Percentiles rank a stretch among this genome's conserved stretches.
phyloP scores from a whole-genome alignment of 2,329 filamentous ascomycete genomes.

The Neofusicoccum sp. region DNA sequence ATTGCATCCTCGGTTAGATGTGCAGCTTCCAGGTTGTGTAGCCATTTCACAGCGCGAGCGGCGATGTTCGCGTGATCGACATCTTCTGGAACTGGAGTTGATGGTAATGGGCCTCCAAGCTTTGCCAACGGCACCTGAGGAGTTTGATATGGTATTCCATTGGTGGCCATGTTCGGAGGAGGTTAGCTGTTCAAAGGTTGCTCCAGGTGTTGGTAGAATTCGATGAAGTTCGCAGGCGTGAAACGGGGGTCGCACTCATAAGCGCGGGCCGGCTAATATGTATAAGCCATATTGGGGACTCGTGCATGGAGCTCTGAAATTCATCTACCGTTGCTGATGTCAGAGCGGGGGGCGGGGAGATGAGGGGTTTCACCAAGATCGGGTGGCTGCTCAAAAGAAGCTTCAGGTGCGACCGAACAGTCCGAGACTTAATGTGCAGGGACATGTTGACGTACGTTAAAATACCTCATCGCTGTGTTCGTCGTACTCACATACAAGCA shows the following conservation, averaged over 20 bases:
- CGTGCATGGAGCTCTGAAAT: no score
- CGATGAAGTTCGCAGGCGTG: no score
- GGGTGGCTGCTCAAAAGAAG: no score
- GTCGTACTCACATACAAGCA: no score
- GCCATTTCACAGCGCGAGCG: conserved; percentile 16
- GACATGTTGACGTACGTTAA: neutral
- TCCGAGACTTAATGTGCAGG: neutral
- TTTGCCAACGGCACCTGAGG: neutral
- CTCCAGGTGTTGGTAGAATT: no score
- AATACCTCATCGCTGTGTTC: neutral
- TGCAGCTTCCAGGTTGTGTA: conserved; percentile 21
- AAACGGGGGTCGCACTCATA: no score
- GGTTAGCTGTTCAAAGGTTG: neutral
- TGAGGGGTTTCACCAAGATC: neutral
- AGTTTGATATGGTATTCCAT: neutral
- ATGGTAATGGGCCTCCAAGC: conserved; percentile 25
- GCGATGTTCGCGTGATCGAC: conserved; percentile 21
- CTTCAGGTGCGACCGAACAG: no score
- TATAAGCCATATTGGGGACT: no score
- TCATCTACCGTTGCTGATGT: neutral
- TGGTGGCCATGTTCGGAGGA: neutral
- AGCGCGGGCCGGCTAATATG: no score
- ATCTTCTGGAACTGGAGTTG: conserved; percentile 19
- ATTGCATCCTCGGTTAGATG: conserved; percentile 17
- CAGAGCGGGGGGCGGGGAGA: neutral